These are phyloP conservation scores for Capsicum chinense DNA, from an alignment of 257 asterid genomes.

Conservation along the genomic window DNA sequence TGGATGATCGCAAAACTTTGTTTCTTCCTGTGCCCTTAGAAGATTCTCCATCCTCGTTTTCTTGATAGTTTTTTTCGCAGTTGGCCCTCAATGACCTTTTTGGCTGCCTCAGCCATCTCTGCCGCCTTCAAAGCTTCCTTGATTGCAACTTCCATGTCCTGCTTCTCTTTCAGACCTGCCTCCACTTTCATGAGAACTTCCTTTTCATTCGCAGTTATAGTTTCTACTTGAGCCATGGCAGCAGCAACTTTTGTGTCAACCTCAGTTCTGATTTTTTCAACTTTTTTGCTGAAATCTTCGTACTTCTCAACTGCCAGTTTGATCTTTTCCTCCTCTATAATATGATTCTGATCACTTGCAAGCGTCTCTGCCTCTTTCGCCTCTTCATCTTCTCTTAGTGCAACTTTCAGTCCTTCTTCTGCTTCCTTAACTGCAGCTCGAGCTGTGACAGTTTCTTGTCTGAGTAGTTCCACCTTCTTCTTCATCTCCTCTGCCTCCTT, in stretches of 20 bases:
- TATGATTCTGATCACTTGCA: slow-evolving; percentile 49
- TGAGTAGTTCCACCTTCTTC: slow-evolving; percentile 38
- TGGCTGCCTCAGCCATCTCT: slow-evolving; percentile 75
- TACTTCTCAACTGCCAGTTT: slow-evolving; percentile 54
- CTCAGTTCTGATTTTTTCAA: slow-evolving; percentile 40
- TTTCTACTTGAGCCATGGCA: slow-evolving; percentile 55
- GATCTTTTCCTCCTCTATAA: slow-evolving; percentile 37
- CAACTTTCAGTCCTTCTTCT: slow-evolving; percentile 55
- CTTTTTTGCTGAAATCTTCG: slow-evolving; percentile 49
- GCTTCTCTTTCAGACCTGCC: slow-evolving; percentile 48
- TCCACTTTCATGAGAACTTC: slow-evolving; percentile 47
- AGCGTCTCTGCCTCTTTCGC: slow-evolving; percentile 63
- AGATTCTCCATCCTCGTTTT: slow-evolving; percentile 38
- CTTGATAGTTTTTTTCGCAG: slow-evolving; percentile 35
- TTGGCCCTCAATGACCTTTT: slow-evolving; percentile 55
- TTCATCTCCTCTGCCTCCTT: slow-evolving; percentile 50
- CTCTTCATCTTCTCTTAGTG: slow-evolving; percentile 52
- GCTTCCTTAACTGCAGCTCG: slow-evolving; percentile 45
- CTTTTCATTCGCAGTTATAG: slow-evolving; percentile 47
- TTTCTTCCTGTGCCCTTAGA: slow-evolving; percentile 37
- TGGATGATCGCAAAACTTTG: slow-evolving; percentile 7
- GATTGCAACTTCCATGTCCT: slow-evolving; percentile 51
- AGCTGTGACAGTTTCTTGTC: slow-evolving; percentile 60
- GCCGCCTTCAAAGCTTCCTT: slow-evolving; percentile 64
- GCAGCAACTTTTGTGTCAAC: slow-evolving; percentile 65